These are phyloP conservation scores for Talaromyces pinophilus DNA, from an alignment of 2,329 filamentous ascomycete genomes.

Conservation along the genomic window DNA sequence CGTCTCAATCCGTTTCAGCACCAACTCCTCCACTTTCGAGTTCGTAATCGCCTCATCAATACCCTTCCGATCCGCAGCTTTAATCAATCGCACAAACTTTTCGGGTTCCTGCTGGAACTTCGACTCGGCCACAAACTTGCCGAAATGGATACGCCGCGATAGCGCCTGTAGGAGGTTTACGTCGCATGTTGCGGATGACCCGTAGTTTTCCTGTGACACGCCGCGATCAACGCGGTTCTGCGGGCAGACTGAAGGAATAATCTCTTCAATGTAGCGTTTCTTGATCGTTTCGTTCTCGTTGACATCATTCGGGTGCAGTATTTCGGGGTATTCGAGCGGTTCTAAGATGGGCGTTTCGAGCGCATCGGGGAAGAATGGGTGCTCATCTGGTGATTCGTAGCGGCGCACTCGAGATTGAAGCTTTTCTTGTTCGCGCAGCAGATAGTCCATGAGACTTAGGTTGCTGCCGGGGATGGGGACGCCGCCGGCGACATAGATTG, in stretches of 20 bases:
- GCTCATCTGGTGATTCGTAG: conserved; percentile 94
- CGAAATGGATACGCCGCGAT: conserved; percentile 90
- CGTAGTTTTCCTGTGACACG: conserved; percentile 91
- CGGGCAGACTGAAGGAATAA: conserved; percentile 82
- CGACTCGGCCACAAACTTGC: conserved; percentile 95
- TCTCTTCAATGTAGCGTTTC: conserved; percentile 75
- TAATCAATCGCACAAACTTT: conserved; percentile 78
- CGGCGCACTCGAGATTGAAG: conserved; percentile 91
- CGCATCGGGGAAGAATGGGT: conserved; percentile 88
- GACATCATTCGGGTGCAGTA: conserved; percentile 85
- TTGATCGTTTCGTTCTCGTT: conserved; percentile 90
- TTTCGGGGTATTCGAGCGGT: conserved; percentile 80
- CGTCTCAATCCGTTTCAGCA: conserved; percentile 78
- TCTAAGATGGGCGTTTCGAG: conserved; percentile 81
- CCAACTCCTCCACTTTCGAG: conserved; percentile 82
- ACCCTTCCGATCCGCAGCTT: conserved; percentile 72
- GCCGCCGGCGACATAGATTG: conserved; percentile 81
- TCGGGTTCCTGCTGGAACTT: conserved; percentile 87
- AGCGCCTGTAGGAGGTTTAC: conserved; percentile 87
- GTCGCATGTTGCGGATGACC: conserved; percentile 86
- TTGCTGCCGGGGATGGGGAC: conserved; percentile 71
- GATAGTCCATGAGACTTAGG: conserved; percentile 90
- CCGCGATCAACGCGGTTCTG: conserved; percentile 74
- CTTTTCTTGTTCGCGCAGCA: conserved; percentile 84
- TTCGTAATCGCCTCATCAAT: conserved; percentile 93